phyloP scores from a whole-genome alignment of 257 asterid genomes.

The Ligustrum vulgare region DNA sequence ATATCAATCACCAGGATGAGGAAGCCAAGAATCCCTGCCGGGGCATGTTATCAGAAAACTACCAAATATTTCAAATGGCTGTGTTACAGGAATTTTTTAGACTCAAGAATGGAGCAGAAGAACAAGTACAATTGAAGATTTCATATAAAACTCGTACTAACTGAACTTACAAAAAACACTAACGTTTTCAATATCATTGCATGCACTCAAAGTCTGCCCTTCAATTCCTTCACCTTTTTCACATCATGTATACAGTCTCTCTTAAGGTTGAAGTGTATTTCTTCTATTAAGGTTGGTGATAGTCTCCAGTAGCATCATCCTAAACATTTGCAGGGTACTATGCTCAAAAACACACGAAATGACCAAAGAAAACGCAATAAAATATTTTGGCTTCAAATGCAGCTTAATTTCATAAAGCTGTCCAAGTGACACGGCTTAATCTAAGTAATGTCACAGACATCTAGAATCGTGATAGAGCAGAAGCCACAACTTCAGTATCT shows the following conservation, averaged over 20 bases:
- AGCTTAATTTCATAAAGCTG: too few species aligned
- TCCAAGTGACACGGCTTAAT: too few species aligned
- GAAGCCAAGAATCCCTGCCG: conserved; percentile 90
- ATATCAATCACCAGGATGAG: conserved; percentile 56
- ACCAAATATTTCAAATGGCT: conserved; percentile 23
- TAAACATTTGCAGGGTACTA: not conserved
- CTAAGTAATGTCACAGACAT: too few species aligned
- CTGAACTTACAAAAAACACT: not conserved
- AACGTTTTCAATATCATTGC: not conserved
- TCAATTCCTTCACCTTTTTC: not conserved
- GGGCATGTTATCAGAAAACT: conserved; percentile 91
- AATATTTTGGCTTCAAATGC: too few species aligned
- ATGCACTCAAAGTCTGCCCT: not conserved
- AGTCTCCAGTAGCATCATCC: not conserved
- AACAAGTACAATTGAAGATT: not conserved
- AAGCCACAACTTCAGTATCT: not conserved
- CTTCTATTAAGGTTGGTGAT: not conserved
- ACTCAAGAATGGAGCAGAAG: not conserved
- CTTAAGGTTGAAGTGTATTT: not conserved
- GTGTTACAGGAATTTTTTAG: not conserved
- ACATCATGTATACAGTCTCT: not conserved
- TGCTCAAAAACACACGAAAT: not conserved
- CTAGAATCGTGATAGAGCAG: too few species aligned
- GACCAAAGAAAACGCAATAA: not conserved
- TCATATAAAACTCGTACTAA: conserved; percentile 4